phyloP scores from a whole-genome alignment of 345 rosid species.

The Psidium friedrichsthalianum region DNA sequence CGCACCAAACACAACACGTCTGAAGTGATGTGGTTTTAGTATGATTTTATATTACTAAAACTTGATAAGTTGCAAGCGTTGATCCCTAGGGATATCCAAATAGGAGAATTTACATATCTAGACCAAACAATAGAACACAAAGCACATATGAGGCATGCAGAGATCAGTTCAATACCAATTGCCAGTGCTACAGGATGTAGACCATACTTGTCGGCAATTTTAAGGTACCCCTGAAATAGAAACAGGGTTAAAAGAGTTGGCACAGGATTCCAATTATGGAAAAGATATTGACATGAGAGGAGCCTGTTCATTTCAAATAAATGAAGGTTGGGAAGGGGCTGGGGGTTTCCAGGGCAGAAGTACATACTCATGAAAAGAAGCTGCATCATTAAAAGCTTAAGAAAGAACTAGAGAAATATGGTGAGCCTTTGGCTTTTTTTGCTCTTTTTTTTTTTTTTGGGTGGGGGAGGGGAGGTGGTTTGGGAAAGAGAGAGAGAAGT shows the following conservation, averaged over 20 bases:
- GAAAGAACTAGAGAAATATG: not conserved
- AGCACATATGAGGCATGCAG: not conserved
- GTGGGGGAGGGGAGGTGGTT: no score
- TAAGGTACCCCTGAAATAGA: conserved; percentile 29
- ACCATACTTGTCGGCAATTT: conserved; percentile 24
- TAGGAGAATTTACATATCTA: not conserved
- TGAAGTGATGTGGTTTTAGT: not conserved
- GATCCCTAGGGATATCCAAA: not conserved
- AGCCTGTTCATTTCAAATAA: not conserved
- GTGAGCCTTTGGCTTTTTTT: not conserved
- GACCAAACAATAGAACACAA: not conserved
- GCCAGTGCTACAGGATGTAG: conserved; percentile 46
- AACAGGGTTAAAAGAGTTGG: not conserved
- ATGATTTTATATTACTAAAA: not conserved
- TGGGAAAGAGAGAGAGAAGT: not conserved
- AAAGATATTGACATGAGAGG: not conserved
- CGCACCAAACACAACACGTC: not conserved
- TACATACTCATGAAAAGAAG: not conserved
- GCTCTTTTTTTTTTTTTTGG: no score
- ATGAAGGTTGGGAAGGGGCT: not conserved
- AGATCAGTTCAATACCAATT: conserved; percentile 20
- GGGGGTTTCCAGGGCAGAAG: not conserved
- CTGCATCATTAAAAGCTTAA: not conserved
- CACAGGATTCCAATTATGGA: not conserved
- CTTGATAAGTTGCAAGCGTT: not conserved